These are phyloP conservation scores for Blastobotrys robertii DNA, from an alignment of 805 yeast species.

Conservation along the genomic window DNA sequence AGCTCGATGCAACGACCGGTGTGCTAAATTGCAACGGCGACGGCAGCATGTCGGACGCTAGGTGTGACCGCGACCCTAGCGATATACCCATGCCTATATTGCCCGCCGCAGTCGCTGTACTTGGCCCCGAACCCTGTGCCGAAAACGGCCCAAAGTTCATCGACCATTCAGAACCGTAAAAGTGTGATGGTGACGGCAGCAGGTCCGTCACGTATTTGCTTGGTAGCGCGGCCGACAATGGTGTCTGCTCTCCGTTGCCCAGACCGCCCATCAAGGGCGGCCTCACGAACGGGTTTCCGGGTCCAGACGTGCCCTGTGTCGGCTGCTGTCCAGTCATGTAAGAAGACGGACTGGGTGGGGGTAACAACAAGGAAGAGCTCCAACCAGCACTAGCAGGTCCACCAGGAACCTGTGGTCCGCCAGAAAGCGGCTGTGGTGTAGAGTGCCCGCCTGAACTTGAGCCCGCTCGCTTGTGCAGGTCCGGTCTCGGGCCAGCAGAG, in stretches of 20 bases:
- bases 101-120: conserved; percentile 6
- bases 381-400: conserved; percentile 13
- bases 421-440: neutral
- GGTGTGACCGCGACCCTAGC: conserved; percentile 1
- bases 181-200: conserved; percentile 74
- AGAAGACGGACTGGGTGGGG: conserved; percentile 28
- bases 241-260: conserved; percentile 53
- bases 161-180: conserved; percentile 54
- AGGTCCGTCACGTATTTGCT: conserved; percentile 61
- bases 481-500: too few relatives aligned
- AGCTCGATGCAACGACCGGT: conserved; percentile 1
- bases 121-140: conserved; percentile 3
- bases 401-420: conserved; percentile 9
- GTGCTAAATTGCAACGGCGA: conserved; percentile 6
- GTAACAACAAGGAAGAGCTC: conserved; percentile 22
- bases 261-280: conserved; percentile 14
- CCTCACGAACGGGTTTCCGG: conserved; percentile 28
- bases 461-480: neutral
- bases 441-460: neutral
- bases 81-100: neutral
- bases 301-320: conserved; percentile 16
- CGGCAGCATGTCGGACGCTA: conserved; percentile 5
- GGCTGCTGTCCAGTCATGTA: conserved; percentile 18
- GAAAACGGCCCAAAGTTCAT: conserved; percentile 30
- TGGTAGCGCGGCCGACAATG: conserved; percentile 59